A percentile compares a stretch with the other conserved stretches of the same genome.
Evolutionary conservation across 2,329 filamentous ascomycete species (phyloP).

Genomic region (Verticillium tricorpus): DNA sequence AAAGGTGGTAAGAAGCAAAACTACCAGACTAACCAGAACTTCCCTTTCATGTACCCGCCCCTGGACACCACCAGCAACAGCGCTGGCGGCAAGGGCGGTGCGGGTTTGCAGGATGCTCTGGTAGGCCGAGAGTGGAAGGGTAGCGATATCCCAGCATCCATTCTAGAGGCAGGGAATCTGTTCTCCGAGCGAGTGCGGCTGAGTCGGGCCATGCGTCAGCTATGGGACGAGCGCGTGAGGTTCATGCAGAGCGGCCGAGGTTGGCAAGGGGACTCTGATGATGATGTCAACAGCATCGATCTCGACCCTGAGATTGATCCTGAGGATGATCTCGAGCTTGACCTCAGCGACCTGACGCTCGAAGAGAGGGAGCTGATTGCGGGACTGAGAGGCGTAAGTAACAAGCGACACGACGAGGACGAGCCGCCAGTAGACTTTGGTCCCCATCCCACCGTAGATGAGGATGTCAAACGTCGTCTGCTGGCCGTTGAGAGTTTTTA

Average conservation of each 20-base stretch:
- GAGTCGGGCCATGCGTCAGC: conserved; percentile 83
- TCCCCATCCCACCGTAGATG: conserved; percentile 43
- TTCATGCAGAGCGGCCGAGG: conserved; percentile 92
- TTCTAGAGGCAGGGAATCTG: conserved; percentile 87
- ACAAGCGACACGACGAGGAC: conserved; percentile 21
- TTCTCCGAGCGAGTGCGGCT: conserved; percentile 89
- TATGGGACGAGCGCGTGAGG: conserved; percentile 90
- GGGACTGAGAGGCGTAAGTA: conserved; percentile 19
- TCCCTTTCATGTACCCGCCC: conserved; percentile 95
- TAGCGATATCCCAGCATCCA: conserved; percentile 90
- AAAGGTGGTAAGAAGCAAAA: conserved; percentile 98
- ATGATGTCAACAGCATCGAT: conserved; percentile 21
- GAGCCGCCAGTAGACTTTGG: conserved; percentile 35
- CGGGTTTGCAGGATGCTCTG: conserved; percentile 72
- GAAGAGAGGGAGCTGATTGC: conserved; percentile 38
- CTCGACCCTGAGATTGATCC: conserved; percentile 39
- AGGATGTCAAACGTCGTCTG: conserved; percentile 60
- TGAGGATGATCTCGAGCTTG: conserved; percentile 26
- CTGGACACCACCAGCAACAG: conserved; percentile 84
- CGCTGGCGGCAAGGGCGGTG: conserved; percentile 81
- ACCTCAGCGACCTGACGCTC: conserved; percentile 37
- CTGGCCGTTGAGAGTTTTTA: conserved; percentile 79
- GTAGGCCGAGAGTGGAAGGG: conserved; percentile 88
- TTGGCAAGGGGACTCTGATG: conserved; percentile 59
- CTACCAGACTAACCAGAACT: conserved; percentile 98